Evolutionary conservation across 352 stramenopile species (phyloP).

Genomic region (Phytophthora rubi): DNA sequence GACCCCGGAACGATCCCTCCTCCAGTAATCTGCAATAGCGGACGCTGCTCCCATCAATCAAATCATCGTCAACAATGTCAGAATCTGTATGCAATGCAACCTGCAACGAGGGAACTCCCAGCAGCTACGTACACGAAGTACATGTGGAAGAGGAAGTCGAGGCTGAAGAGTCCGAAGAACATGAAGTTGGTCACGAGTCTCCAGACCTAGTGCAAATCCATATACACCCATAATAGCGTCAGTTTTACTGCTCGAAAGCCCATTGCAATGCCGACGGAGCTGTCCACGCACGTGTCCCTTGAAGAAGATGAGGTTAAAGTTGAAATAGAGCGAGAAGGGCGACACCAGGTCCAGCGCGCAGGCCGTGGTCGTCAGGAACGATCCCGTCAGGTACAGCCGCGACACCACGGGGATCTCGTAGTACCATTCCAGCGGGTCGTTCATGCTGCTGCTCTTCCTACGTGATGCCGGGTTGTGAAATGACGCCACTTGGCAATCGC

Average conservation of each 20-base stretch:
- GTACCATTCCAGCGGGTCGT: slow-evolving; percentile 95
- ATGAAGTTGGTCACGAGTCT: slow-evolving; percentile 98
- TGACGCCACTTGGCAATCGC: slow-evolving; percentile 44
- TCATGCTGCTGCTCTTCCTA: slow-evolving; percentile 51
- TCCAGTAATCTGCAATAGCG: slow-evolving; percentile 97
- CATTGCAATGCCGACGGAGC: not conserved
- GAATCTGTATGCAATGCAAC: not conserved
- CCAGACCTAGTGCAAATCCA: slow-evolving; percentile 80
- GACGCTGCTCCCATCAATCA: slow-evolving; percentile 49
- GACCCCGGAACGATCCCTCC: slow-evolving; percentile 97
- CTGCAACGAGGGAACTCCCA: slow-evolving; percentile 6
- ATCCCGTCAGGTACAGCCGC: slow-evolving; percentile 96
- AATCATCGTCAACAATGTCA: not conserved
- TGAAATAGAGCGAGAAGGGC: slow-evolving; percentile 96
- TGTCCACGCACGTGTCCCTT: slow-evolving; percentile 91
- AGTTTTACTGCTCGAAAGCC: not conserved
- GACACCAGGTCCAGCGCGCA: slow-evolving; percentile 97
- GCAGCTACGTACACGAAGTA: slow-evolving; percentile 96
- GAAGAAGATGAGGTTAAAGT: slow-evolving; percentile 97
- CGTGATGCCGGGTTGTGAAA: slow-evolving; percentile 28
- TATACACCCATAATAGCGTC: not conserved
- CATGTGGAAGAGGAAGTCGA: slow-evolving; percentile 99
- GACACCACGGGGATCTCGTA: slow-evolving; percentile 99
- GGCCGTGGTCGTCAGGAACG: slow-evolving; percentile 96
- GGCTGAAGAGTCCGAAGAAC: slow-evolving; percentile 99